Percentiles rank a stretch among this genome's conserved stretches.
Evolutionary conservation across 331 rosid species (phyloP).

Genomic region (Spiraea crenata): DNA sequence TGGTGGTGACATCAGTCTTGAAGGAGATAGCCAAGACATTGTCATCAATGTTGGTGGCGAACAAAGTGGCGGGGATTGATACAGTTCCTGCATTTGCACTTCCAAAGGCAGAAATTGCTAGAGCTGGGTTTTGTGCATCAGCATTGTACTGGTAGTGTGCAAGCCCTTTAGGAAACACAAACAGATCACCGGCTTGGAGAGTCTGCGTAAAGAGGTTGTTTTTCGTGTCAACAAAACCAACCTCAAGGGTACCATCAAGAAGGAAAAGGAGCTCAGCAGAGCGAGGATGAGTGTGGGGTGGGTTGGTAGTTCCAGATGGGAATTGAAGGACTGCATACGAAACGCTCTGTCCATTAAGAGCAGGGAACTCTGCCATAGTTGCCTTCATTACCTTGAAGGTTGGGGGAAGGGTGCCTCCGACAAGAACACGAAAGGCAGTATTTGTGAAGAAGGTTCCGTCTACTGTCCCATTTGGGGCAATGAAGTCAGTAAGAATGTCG

Average conservation of each 20-base stretch:
- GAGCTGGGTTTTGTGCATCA: background rate
- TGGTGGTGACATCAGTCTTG: constrained; percentile 26
- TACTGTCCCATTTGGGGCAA: constrained; percentile 2
- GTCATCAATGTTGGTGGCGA: constrained; percentile 17
- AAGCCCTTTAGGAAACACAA: constrained; percentile 24
- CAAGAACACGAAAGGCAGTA: constrained; percentile 8
- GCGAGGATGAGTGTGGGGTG: constrained; percentile 34
- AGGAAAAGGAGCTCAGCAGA: constrained; percentile 28
- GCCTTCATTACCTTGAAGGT: constrained; percentile 10
- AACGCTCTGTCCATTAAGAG: constrained; percentile 22
- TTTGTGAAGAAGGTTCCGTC: constrained; percentile 41
- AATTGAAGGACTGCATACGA: constrained; percentile 13
- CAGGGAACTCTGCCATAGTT: constrained; percentile 3
- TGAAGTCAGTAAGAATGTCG: constrained; percentile 29
- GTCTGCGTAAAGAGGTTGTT: constrained; percentile 26
- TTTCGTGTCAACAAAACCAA: constrained; percentile 26
- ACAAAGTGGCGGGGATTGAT: constrained; percentile 16
- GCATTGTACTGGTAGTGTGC: constrained; percentile 25
- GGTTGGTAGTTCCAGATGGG: constrained; percentile 14
- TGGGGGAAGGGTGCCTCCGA: background rate
- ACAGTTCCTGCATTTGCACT: constrained; percentile 29
- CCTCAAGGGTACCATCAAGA: background rate
- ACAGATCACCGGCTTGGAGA: constrained; percentile 12
- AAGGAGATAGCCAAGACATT: constrained; percentile 23
- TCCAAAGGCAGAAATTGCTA: constrained; percentile 21